A percentile compares a stretch with the other conserved stretches of the same genome.
Evolutionary conservation across 2,329 filamentous ascomycete genomes (phyloP).

Genomic region (Talaromyces sp.): DNA sequence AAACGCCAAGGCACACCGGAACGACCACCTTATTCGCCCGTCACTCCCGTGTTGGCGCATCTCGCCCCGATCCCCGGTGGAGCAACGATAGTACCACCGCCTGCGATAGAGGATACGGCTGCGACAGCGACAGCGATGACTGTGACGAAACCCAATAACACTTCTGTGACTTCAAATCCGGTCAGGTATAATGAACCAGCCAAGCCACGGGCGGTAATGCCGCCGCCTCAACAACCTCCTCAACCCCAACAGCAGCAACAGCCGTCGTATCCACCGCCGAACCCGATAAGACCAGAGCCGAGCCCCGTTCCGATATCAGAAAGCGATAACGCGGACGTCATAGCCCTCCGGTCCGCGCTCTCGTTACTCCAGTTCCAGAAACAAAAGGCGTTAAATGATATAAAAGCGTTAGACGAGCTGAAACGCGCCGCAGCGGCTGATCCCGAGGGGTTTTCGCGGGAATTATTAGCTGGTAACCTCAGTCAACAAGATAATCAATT

Average conservation of each 20-base stretch:
- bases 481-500: slow-evolving; percentile 39
- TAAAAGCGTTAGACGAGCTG: slow-evolving; percentile 66
- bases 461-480: slow-evolving; percentile 64
- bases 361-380: slow-evolving; percentile 84
- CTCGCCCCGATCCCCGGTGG: slow-evolving; percentile 31
- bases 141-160: background rate
- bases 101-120: slow-evolving; percentile 32
- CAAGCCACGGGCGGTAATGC: background rate
- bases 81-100: slow-evolving; percentile 36
- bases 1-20: slow-evolving; percentile 41
- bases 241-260: slow-evolving; percentile 1
- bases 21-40: slow-evolving; percentile 48
- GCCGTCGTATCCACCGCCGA: slow-evolving; percentile 22
- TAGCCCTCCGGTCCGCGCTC: slow-evolving; percentile 81
- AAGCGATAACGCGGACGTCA: slow-evolving; percentile 73
- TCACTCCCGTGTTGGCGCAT: slow-evolving; percentile 46
- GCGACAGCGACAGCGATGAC: slow-evolving; percentile 23
- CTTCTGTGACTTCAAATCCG: background rate
- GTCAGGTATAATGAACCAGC: background rate
- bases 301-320: slow-evolving; percentile 47
- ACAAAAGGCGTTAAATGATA: slow-evolving; percentile 72
- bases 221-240: background rate
- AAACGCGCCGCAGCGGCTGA: slow-evolving; percentile 69
- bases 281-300: slow-evolving; percentile 37
- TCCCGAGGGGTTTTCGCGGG: slow-evolving; percentile 69